Base-by-base conservation (phyloP, 441 rosid genomes). In the Metrosideros polymorpha region DNA sequence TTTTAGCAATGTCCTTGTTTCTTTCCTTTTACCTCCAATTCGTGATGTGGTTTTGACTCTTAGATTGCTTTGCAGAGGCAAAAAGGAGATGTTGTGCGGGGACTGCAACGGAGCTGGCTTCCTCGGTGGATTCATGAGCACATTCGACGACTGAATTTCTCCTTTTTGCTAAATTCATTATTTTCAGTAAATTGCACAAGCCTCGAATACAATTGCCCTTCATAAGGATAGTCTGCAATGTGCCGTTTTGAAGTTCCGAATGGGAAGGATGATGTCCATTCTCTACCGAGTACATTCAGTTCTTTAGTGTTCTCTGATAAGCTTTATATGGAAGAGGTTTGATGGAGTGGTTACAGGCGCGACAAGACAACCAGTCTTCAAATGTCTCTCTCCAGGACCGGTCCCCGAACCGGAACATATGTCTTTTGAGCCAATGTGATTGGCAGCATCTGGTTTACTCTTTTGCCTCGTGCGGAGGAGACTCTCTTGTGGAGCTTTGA, bases 51-150 rank as follows among this genome's bases (percentile, higher is more conserved):
- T 54, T 56, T 54, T 83, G 15, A 24, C 45, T 22, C 53, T 6
- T 49, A 82, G 56, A 83, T 76, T 85, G 52, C 17, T 32, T 87
- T 89, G 92, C 95, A 94, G 99, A 86, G 99, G 98, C 35, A 96
- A 94, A 77, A 93, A 91, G 92, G 98, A 96, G 32, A 91, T 95
- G 35, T 88, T 97, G 85, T 97, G 98, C 89, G 98, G 98, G 49
- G 91, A 87, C 0, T 97, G 99, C 88, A 95, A 97, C 84, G 99
- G 99, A 91, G 99, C 99, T 59, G 99, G 99, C 84, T 97, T 96
- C 89, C 2, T 96, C 7, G 99, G 99, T 84, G 99, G 99, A 85
- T 94, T 96, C 93, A 90, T 97, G 96, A 97, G 98, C 92, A 91
- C 97, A 76, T 85, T 87, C 3, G 99, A 97, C 83, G 95, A 93